phyloP scores from a whole-genome alignment of 768 basidiomycete species.

The Rhodotorula graminis region DNA sequence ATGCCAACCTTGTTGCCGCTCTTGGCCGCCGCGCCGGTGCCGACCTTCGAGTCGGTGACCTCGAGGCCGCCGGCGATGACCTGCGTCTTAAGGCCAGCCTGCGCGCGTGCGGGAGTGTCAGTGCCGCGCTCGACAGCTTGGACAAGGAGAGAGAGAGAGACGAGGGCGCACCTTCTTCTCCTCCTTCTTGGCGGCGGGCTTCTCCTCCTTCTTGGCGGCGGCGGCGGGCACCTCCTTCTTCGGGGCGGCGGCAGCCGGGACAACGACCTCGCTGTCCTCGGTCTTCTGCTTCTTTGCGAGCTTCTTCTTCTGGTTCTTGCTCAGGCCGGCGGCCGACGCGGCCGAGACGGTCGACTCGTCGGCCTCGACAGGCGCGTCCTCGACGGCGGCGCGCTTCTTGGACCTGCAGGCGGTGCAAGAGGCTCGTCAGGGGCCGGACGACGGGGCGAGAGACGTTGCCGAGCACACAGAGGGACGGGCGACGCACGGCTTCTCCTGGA shows the following conservation, averaged over 20 bases:
- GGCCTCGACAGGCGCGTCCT: constrained; percentile 19
- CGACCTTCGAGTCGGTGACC: constrained; percentile 68
- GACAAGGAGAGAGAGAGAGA: too few species aligned
- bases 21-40: constrained; percentile 80
- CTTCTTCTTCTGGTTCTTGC: constrained; percentile 49
- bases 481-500: constrained; percentile 27
- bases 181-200: constrained; percentile 47
- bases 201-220: constrained; percentile 39
- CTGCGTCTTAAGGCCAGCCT: constrained; percentile 34
- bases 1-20: constrained; percentile 74
- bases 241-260: constrained; percentile 23
- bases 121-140: too few species aligned
- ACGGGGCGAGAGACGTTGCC: background rate
- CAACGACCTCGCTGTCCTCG: constrained; percentile 37
- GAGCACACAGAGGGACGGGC: background rate
- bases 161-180: constrained; percentile 45
- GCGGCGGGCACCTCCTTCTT: constrained; percentile 39
- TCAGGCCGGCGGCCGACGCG: constrained; percentile 33
- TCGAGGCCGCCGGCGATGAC: constrained; percentile 67
- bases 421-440: background rate
- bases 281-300: constrained; percentile 48
- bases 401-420: constrained; percentile 4
- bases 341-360: constrained; percentile 30
- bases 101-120: too few species aligned
- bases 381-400: constrained; percentile 37